Conservation (phyloP, 1,284 basidiomycete species). For the Mycena citricolor region DNA sequence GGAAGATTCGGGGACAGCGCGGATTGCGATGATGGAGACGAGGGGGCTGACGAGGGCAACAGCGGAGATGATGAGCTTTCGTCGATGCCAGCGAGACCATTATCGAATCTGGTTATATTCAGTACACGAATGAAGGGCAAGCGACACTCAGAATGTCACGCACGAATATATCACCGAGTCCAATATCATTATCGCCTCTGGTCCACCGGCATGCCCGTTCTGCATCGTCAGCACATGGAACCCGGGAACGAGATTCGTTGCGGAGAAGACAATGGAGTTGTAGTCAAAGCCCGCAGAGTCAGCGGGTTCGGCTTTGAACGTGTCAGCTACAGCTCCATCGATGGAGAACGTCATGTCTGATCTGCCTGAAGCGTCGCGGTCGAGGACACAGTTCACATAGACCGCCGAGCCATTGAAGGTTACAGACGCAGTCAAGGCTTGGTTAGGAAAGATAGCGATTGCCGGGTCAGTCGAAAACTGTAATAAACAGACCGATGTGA, state of each 20-base stretch:
- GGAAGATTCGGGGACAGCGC: background rate
- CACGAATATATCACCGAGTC: conserved; percentile 38
- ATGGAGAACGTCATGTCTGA: conserved; percentile 38
- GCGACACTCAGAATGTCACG: too few relatives aligned
- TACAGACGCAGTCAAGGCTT: conserved; percentile 18
- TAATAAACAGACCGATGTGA: conserved; percentile 13
- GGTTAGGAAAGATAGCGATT: conserved; percentile 29
- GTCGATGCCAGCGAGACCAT: too few relatives aligned
- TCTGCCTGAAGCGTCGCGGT: conserved; percentile 26
- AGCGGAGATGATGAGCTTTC: too few relatives aligned
- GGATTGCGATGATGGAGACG: background rate
- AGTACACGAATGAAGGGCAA: too few relatives aligned
- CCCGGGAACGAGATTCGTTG: conserved; percentile 15
- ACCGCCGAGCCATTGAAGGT: conserved; percentile 32
- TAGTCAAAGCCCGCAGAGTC: conserved; percentile 29
- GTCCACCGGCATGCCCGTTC: conserved; percentile 29
- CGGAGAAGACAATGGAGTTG: conserved; percentile 31
- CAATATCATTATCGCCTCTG: conserved; percentile 30
- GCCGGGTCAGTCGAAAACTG: conserved; percentile 1
- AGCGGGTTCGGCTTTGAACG: conserved; percentile 26
- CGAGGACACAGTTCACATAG: conserved; percentile 33
- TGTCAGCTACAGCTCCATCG: conserved; percentile 32
- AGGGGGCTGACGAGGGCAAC: background rate
- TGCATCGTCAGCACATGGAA: conserved; percentile 35
- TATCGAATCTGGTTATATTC: too few relatives aligned